phyloP scores from a whole-genome alignment of 805 yeast species.

The Metschnikowia hibisci region DNA sequence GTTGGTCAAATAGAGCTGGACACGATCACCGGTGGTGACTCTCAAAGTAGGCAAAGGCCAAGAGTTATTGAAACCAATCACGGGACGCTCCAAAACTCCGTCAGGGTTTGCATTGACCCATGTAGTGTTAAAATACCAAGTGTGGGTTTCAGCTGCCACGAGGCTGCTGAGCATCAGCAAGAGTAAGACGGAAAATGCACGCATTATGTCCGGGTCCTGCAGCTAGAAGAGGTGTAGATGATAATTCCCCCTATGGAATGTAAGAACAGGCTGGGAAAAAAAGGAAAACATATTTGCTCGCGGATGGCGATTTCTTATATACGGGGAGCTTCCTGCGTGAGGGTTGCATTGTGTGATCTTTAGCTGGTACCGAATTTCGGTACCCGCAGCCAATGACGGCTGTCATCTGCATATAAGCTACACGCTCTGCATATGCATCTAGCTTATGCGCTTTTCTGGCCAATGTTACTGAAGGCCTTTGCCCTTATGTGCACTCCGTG shows the following conservation, averaged over 20 bases:
- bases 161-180: conserved; percentile 18
- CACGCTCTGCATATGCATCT: neutral
- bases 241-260: conserved; percentile 18
- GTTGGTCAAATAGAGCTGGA: conserved; percentile 69
- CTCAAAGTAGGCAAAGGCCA: conserved; percentile 89
- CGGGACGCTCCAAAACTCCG: conserved; percentile 50
- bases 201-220: conserved; percentile 16
- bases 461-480: neutral
- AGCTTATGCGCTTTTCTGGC: neutral
- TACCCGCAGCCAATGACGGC: conserved; percentile 16
- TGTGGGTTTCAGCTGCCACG: conserved; percentile 48
- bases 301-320: conserved; percentile 8
- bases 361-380: conserved; percentile 12
- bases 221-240: conserved; percentile 6
- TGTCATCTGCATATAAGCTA: conserved; percentile 1
- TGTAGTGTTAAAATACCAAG: conserved; percentile 60
- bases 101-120: conserved; percentile 71
- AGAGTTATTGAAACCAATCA: conserved; percentile 63
- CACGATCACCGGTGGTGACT: conserved; percentile 75
- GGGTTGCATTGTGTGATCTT: neutral
- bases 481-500: neutral
- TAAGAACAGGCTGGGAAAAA: conserved; percentile 19
- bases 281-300: conserved; percentile 16
- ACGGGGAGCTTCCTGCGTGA: conserved; percentile 1
- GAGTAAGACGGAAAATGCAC: conserved; percentile 17